Evolutionary conservation across 805 yeast genomes (phyloP), one percentile per base, ranked within the genome.

Genomic region (Debaryomyces tyrocola): DNA sequence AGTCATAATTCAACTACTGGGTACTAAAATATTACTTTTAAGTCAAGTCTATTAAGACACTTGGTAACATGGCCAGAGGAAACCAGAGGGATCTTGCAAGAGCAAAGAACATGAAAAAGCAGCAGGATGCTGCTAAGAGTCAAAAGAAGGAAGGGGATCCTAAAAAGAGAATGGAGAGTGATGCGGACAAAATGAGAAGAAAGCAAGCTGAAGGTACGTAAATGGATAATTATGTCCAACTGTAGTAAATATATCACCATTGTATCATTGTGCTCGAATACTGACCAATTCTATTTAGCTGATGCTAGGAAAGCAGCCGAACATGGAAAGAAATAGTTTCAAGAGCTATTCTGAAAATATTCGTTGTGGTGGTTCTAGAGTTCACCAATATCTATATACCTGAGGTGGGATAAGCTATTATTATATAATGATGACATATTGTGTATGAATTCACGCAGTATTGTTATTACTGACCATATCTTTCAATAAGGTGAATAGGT

Each of bases 81-180:
- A 94, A 92, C 67, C 98, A 94, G 70, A 81, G 99, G 67, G 99
- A 92, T 35, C 78, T 87, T 57, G 97, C 97, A 28, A 80, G 99
- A 63, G 88, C 84, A 50, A 92, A 88, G 72, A 89, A 88, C 69
- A 64, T 73, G 65, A 94, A 92, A 74, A 92, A 92, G 68, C 84
- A 79, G 59, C 84, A 82, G 52, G 85, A 80, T 38, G 72, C 69
- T 28, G 75, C 78, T 49, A 85, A 85, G 70, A 56, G 49, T 18
- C 57, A 51, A 52, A 87, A 89, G 72, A 82, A 81, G 59, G 77
- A 73, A 6, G 98, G 97, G 21, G 96, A 90, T 62, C 92, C 96
- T 33, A 77, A 77, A 54, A 87, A 89, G 64, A 77, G 97, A 62
- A 78, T 83, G 82, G 96, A 92, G 64, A 79, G 74, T 38, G 96